Evolutionary conservation across 352 stramenopile species (phyloP).

Genomic region (Pythium volutum): DNA sequence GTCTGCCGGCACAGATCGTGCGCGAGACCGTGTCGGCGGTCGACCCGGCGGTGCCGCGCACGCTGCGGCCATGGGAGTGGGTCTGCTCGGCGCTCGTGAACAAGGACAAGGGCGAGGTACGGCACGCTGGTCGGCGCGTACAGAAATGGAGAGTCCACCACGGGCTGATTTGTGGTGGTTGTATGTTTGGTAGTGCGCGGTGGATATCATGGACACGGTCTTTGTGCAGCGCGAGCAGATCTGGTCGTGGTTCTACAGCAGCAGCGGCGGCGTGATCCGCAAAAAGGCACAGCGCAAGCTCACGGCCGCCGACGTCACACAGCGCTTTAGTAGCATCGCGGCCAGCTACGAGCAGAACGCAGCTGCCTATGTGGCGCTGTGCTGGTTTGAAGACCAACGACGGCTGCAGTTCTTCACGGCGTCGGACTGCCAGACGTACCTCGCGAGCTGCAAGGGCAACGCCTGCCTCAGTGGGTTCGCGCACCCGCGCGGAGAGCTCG

Average conservation of each 20-base stretch:
- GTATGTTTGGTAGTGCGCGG: slow-evolving; percentile 27
- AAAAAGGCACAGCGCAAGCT: slow-evolving; percentile 58
- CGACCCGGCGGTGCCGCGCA: slow-evolving; percentile 48
- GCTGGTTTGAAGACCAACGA: slow-evolving; percentile 59
- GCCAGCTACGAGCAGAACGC: slow-evolving; percentile 24
- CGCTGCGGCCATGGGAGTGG: slow-evolving; percentile 59
- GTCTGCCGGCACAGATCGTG: slow-evolving; percentile 41
- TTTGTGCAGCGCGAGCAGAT: slow-evolving; percentile 78
- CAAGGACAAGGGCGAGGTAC: slow-evolving; percentile 51
- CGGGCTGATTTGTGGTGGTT: neutral
- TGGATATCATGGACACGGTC: slow-evolving; percentile 64
- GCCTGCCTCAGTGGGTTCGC: slow-evolving; percentile 58
- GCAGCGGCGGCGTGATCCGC: slow-evolving; percentile 45
- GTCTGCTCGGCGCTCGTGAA: slow-evolving; percentile 62
- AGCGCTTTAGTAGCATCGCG: slow-evolving; percentile 37
- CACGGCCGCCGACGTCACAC: slow-evolving; percentile 35
- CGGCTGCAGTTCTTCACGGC: slow-evolving; percentile 48
- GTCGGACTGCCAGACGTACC: slow-evolving; percentile 44
- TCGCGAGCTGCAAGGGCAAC: slow-evolving; percentile 38
- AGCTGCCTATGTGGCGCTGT: slow-evolving; percentile 37
- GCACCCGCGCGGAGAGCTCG: slow-evolving; percentile 58
- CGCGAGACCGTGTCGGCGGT: slow-evolving; percentile 50
- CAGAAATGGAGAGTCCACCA: neutral
- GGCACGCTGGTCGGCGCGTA: neutral
- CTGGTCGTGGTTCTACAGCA: slow-evolving; percentile 74